Evolutionary conservation across 208 protist genomes (phyloP).

Genomic region (Acanthamoeba triangularis): DNA sequence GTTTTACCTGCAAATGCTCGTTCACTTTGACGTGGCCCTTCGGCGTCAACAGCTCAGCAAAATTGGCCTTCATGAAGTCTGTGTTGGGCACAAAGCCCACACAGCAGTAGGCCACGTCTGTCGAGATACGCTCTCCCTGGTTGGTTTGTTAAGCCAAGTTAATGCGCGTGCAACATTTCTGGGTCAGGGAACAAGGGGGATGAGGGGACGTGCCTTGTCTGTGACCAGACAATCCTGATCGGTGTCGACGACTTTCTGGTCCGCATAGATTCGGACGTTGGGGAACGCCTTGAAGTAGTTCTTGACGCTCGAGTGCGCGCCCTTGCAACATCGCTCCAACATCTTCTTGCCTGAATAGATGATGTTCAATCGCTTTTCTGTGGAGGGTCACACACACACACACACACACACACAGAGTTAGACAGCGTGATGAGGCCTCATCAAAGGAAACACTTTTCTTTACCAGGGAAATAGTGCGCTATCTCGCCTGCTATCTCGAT

Average conservation of each 20-base stretch:
- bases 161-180: too few species aligned
- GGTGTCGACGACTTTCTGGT: neutral
- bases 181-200: too few species aligned
- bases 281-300: slow-evolving; percentile 19
- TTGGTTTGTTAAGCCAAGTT: too few species aligned
- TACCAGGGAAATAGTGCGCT: slow-evolving; percentile 76
- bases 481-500: slow-evolving; percentile 85
- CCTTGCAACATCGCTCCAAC: slow-evolving; percentile 52
- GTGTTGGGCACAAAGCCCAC: slow-evolving; percentile 62
- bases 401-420: neutral
- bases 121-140: neutral
- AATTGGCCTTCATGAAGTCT: slow-evolving; percentile 18
- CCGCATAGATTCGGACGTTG: slow-evolving; percentile 16
- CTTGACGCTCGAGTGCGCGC: neutral
- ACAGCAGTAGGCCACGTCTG: slow-evolving; percentile 11
- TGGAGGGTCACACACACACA: neutral
- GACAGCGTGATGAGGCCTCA: neutral
- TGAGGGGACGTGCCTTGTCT: neutral
- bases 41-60: neutral
- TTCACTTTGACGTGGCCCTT: slow-evolving; percentile 20
- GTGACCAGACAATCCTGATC: slow-evolving; percentile 2
- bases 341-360: slow-evolving; percentile 30
- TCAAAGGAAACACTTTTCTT: neutral
- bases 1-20: slow-evolving; percentile 2
- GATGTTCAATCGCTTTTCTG: slow-evolving; percentile 42